Percentiles rank a stretch among this genome's conserved stretches.
phyloP scores from a whole-genome alignment of 2,329 filamentous ascomycete genomes.

The Diaporthe vaccinii region DNA sequence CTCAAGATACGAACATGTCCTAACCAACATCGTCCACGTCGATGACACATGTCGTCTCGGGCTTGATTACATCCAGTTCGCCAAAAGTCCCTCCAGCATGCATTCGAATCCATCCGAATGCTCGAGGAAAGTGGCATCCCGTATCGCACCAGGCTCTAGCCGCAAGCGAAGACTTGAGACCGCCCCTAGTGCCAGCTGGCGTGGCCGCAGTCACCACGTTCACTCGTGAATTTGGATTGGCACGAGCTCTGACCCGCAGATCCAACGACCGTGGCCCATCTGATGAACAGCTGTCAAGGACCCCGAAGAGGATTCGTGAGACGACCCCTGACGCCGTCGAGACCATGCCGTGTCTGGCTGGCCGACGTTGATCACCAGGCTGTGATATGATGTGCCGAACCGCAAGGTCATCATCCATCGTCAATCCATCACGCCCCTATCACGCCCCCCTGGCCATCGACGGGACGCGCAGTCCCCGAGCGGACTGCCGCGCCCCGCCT shows the following conservation, averaged over 20 bases:
- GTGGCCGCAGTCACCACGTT: neutral
- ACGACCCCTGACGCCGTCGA: conserved; percentile 26
- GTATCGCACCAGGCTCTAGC: conserved; percentile 24
- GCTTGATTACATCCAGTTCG: neutral
- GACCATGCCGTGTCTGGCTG: conserved; percentile 16
- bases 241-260: conserved; percentile 9
- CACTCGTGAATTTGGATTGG: conserved; percentile 19
- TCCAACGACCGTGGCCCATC: conserved; percentile 12
- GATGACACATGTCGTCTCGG: conserved; percentile 6
- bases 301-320: conserved; percentile 9
- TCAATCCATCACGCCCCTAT: conserved; percentile 23
- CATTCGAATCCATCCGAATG: conserved; percentile 19
- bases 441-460: conserved; percentile 5
- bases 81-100: neutral
- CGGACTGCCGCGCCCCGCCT: conserved; percentile 6
- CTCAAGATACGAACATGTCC: neutral
- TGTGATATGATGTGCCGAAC: conserved; percentile 21
- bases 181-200: conserved; percentile 27
- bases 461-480: conserved; percentile 9
- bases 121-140: conserved; percentile 12
- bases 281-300: conserved; percentile 20
- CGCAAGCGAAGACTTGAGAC: conserved; percentile 27
- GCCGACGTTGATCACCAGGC: neutral
- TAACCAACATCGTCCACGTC: neutral
- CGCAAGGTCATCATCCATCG: neutral